phyloP scores from a whole-genome alignment of 495 filamentous ascomycete species.

The Rusavskia elegans region DNA sequence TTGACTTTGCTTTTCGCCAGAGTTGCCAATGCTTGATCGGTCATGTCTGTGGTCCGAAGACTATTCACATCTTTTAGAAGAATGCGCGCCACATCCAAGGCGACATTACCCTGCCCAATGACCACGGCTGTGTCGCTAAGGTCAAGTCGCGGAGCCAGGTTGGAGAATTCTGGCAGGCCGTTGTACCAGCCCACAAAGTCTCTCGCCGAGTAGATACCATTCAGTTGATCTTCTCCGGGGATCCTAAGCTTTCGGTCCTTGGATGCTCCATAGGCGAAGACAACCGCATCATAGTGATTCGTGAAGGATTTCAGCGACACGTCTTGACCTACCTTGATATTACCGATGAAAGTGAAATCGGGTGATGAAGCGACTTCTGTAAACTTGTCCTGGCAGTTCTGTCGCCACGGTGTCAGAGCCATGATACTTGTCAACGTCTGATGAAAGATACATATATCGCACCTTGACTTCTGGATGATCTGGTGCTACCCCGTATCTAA shows the following conservation, averaged over 20 bases:
- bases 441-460: slow-evolving; percentile 7
- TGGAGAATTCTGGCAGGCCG: slow-evolving; percentile 69
- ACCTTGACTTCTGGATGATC: slow-evolving; percentile 98
- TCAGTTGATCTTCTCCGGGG: slow-evolving; percentile 55
- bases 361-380: slow-evolving; percentile 67
- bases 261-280: slow-evolving; percentile 86
- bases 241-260: slow-evolving; percentile 66
- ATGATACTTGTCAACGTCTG: no score
- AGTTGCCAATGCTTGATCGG: slow-evolving; percentile 61
- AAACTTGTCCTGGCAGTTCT: slow-evolving; percentile 95
- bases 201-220: slow-evolving; percentile 72
- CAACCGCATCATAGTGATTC: slow-evolving; percentile 77
- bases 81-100: slow-evolving; percentile 83
- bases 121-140: slow-evolving; percentile 72
- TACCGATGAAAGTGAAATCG: slow-evolving; percentile 83
- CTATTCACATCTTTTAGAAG: slow-evolving; percentile 56
- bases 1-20: slow-evolving; percentile 60
- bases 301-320: slow-evolving; percentile 53
- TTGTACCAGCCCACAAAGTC: slow-evolving; percentile 99
- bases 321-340: slow-evolving; percentile 60
- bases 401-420: background rate
- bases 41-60: slow-evolving; percentile 72
- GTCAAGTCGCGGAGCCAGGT: slow-evolving; percentile 60
- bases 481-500: slow-evolving; percentile 85
- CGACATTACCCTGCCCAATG: slow-evolving; percentile 92